These are phyloP conservation scores for Agastache rugosa DNA, from an alignment of 257 asterid genomes.

Conservation along the genomic window DNA sequence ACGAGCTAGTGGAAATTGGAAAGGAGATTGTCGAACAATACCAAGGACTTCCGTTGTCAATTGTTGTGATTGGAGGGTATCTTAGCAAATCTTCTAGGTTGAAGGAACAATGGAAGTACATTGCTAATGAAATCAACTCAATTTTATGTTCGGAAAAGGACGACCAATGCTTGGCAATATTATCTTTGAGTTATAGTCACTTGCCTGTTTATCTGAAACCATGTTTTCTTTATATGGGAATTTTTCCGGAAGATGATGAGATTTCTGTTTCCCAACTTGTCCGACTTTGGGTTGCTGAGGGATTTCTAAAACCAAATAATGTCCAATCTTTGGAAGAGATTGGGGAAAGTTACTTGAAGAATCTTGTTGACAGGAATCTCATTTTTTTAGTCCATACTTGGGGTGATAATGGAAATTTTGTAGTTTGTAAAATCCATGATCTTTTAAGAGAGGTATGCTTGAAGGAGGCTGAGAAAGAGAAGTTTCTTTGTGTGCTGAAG, in stretches of 20 bases:
- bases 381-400: background rate
- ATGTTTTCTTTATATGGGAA: conserved; percentile 14
- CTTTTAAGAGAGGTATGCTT: conserved; percentile 3
- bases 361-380: conserved; percentile 2
- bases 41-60: conserved; percentile 25
- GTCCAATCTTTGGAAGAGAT: conserved; percentile 5
- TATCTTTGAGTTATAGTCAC: conserved; percentile 1
- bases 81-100: background rate
- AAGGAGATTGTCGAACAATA: background rate
- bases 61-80: conserved; percentile 23
- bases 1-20: background rate
- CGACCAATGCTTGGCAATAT: background rate
- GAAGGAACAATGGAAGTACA: background rate
- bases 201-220: background rate
- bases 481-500: too few species aligned
- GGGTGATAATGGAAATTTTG: background rate
- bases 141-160: background rate
- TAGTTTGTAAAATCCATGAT: background rate
- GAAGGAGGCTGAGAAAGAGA: background rate
- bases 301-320: background rate
- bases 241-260: background rate
- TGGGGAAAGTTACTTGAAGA: background rate
- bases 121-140: background rate
- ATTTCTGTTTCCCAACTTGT: background rate
- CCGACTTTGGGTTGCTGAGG: background rate